Evolutionary conservation across 2,329 filamentous ascomycete species (phyloP).

Genomic region (Penicillium sp.): DNA sequence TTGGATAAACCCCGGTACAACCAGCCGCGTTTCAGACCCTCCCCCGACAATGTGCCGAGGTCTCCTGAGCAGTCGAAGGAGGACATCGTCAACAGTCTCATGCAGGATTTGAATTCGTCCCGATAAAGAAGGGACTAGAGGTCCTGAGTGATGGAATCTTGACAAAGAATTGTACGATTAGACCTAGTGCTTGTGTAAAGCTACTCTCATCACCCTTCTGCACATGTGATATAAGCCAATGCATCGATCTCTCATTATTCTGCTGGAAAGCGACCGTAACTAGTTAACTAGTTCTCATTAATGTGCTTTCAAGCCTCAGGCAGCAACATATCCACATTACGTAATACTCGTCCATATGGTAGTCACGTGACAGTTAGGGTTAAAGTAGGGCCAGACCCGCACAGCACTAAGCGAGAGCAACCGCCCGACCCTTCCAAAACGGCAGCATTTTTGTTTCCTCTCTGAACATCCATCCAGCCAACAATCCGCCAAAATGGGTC

Average conservation of each 20-base stretch:
- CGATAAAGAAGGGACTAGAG: slow-evolving; percentile 3
- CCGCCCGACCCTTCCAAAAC: slow-evolving; percentile 16
- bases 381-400: slow-evolving; percentile 21
- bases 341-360: neutral
- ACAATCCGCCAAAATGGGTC: slow-evolving; percentile 46
- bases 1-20: slow-evolving; percentile 25
- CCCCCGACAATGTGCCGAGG: slow-evolving; percentile 1
- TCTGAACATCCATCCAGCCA: slow-evolving; percentile 33
- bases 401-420: slow-evolving; percentile 26
- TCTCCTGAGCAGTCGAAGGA: slow-evolving; percentile 21
- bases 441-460: slow-evolving; percentile 8
- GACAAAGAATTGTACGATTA: slow-evolving; percentile 33
- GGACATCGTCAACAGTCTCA: slow-evolving; percentile 31
- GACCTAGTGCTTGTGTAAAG: slow-evolving; percentile 29
- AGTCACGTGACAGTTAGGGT: slow-evolving; percentile 12
- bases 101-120: slow-evolving; percentile 27
- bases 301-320: neutral
- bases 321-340: neutral
- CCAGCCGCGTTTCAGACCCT: slow-evolving; percentile 17
- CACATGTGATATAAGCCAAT: slow-evolving; percentile 28
- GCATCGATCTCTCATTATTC: slow-evolving; percentile 14
- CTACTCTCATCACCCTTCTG: slow-evolving; percentile 23
- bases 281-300: neutral
- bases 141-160: neutral
- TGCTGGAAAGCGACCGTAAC: neutral